Percentiles rank a stretch among this genome's conserved stretches.
Evolutionary conservation across 495 filamentous ascomycete species (phyloP).

Genomic region (Trichoderma orchidacearum): DNA sequence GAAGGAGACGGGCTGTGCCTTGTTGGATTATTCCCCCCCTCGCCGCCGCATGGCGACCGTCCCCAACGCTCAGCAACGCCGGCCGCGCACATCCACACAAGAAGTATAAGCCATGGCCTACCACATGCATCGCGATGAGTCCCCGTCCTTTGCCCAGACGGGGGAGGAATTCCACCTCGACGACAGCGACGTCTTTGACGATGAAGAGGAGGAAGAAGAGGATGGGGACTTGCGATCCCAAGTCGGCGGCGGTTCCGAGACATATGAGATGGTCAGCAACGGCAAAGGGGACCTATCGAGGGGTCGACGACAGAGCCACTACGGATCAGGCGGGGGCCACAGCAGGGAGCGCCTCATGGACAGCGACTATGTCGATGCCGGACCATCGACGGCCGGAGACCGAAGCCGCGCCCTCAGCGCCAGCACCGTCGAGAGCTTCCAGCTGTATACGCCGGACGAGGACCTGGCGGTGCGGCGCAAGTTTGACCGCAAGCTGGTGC

Average conservation of each 20-base stretch:
- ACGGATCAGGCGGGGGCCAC: background rate
- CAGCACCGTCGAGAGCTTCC: conserved; percentile 33
- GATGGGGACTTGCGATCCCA: conserved; percentile 1
- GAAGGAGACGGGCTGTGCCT: background rate
- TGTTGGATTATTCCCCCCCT: too few relatives aligned
- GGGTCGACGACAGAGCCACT: background rate
- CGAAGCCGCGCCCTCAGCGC: conserved; percentile 10
- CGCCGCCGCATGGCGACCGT: background rate
- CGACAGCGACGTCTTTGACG: conserved; percentile 2
- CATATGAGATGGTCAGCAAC: conserved; percentile 4
- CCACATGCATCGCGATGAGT: background rate
- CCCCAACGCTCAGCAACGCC: background rate
- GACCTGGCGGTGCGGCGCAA: conserved; percentile 57
- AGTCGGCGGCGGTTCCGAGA: conserved; percentile 4
- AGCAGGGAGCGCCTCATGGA: background rate
- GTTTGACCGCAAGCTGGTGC: conserved; percentile 61
- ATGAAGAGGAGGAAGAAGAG: conserved; percentile 9
- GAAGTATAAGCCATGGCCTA: background rate
- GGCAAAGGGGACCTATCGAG: background rate
- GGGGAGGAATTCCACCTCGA: conserved; percentile 2
- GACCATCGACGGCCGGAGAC: background rate
- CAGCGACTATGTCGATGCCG: background rate
- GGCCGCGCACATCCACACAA: background rate
- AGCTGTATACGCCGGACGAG: conserved; percentile 62
- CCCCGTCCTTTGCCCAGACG: conserved; percentile 5